Evolutionary conservation across 2,329 filamentous ascomycete species (phyloP).

Genomic region (Aspergillus proliferans): DNA sequence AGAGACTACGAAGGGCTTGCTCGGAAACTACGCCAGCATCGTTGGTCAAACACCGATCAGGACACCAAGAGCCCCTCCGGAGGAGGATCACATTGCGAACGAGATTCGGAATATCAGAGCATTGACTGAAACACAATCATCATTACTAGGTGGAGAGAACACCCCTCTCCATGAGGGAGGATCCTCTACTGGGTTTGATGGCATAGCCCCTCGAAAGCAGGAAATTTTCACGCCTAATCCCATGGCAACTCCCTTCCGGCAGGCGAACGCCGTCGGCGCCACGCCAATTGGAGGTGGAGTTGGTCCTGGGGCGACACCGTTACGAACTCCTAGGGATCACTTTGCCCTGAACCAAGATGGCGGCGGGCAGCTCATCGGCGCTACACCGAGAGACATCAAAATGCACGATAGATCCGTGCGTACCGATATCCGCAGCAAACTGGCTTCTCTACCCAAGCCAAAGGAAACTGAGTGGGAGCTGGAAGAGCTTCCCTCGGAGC

Average conservation of each 20-base stretch:
- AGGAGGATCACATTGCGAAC: conserved; percentile 93
- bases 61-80: conserved; percentile 81
- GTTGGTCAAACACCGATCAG: conserved; percentile 80
- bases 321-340: conserved; percentile 81
- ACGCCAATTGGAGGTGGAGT: conserved; percentile 57
- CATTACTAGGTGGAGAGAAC: conserved; percentile 87
- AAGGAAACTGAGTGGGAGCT: conserved; percentile 94
- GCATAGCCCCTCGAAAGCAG: conserved; percentile 73
- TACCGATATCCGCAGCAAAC: conserved; percentile 54
- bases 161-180: conserved; percentile 76
- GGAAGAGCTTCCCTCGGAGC: conserved; percentile 74
- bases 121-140: conserved; percentile 88
- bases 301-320: conserved; percentile 69
- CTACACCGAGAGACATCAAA: conserved; percentile 71
- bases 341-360: conserved; percentile 74
- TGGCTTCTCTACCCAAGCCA: conserved; percentile 82
- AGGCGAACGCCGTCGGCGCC: conserved; percentile 58
- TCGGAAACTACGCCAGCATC: conserved; percentile 79
- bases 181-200: conserved; percentile 81
- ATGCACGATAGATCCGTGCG: conserved; percentile 63
- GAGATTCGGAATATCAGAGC: conserved; percentile 92
- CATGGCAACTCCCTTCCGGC: conserved; percentile 78
- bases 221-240: conserved; percentile 89
- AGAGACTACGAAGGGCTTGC: conserved; percentile 79
- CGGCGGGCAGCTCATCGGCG: conserved; percentile 60